Conservation (phyloP, 352 stramenopile species). For the Pythium sp. region DNA sequence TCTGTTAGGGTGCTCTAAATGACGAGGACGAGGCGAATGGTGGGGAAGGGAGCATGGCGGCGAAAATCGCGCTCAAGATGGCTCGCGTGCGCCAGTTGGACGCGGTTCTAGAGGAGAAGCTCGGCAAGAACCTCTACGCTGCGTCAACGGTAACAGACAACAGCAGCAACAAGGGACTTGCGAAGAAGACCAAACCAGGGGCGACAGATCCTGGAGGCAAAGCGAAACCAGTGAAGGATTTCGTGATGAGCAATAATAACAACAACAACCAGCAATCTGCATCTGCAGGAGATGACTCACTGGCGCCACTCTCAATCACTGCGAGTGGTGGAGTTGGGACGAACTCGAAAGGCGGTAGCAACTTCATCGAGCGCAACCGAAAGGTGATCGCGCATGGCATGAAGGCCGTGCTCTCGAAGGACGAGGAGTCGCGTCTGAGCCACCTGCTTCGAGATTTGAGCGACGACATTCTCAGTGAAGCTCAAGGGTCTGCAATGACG, state of each 20-base stretch:
- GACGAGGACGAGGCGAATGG: conserved; percentile 31
- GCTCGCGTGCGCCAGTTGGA: conserved; percentile 62
- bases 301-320: neutral
- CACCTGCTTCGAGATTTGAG: conserved; percentile 28
- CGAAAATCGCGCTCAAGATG: conserved; percentile 77
- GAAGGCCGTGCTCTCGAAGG: conserved; percentile 51
- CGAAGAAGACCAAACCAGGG: neutral
- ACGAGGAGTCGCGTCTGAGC: conserved; percentile 45
- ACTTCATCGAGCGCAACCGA: conserved; percentile 60
- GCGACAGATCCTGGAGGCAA: neutral
- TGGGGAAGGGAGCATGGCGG: conserved; percentile 26
- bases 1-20: conserved; percentile 39
- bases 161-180: conserved; percentile 7
- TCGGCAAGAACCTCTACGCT: conserved; percentile 58
- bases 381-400: conserved; percentile 46
- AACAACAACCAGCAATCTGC: conserved; percentile 1
- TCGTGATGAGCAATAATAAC: conserved; percentile 9
- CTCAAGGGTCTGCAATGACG: neutral
- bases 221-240: neutral
- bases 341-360: conserved; percentile 8
- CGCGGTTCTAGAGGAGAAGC: conserved; percentile 54
- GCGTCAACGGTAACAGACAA: conserved; percentile 21
- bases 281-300: neutral
- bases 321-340: neutral
- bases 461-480: neutral